A percentile compares a stretch with the other conserved stretches of the same genome.
phyloP scores from a whole-genome alignment of 805 yeast species.

The Metschnikowia arizonensis region DNA sequence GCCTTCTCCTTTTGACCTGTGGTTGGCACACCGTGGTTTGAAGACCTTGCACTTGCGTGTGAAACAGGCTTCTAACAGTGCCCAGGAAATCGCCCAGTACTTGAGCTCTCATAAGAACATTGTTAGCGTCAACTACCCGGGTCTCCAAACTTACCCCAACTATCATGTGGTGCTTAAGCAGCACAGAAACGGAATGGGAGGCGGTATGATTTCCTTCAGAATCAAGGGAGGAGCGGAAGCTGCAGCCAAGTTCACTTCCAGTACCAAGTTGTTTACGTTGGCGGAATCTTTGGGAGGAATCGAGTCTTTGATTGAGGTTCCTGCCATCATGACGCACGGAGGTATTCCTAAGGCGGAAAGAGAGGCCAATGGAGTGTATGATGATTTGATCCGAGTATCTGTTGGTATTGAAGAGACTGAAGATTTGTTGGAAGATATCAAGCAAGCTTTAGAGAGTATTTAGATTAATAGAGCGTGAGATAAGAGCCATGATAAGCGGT shows the following conservation, averaged over 20 bases:
- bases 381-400: conserved; percentile 75
- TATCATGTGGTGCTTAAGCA: conserved; percentile 63
- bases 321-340: conserved; percentile 89
- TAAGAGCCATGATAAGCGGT: no score
- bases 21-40: conserved; percentile 91
- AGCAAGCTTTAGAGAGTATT: conserved; percentile 53
- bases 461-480: not conserved
- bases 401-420: conserved; percentile 85
- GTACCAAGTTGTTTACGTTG: conserved; percentile 73
- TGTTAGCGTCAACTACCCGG: conserved; percentile 76
- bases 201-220: conserved; percentile 89
- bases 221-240: conserved; percentile 76
- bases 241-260: conserved; percentile 68
- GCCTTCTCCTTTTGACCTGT: conserved; percentile 86
- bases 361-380: conserved; percentile 75
- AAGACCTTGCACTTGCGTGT: conserved; percentile 82
- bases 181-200: conserved; percentile 82
- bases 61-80: conserved; percentile 61
- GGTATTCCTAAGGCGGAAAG: conserved; percentile 79
- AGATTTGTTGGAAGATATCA: conserved; percentile 68
- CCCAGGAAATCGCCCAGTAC: conserved; percentile 65
- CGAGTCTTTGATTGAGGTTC: conserved; percentile 81
- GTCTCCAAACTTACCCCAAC: conserved; percentile 61
- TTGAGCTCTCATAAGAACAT: conserved; percentile 51
- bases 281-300: conserved; percentile 92